Evolutionary conservation across 2,329 filamentous ascomycete genomes (phyloP).

Genomic region (Hortaea werneckii): DNA sequence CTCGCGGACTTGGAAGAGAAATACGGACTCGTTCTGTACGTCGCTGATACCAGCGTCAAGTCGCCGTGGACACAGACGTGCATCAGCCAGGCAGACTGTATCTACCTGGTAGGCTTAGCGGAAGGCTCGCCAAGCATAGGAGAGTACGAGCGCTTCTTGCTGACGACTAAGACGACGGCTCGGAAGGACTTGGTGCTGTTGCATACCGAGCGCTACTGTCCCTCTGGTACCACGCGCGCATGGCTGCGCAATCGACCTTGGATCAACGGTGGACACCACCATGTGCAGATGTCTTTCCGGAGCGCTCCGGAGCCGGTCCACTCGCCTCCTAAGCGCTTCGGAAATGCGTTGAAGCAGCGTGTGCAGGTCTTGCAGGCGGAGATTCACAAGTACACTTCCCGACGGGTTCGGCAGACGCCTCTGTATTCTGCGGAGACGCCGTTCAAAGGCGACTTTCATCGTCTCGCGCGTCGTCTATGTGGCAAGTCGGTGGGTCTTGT

Average conservation of each 20-base stretch:
- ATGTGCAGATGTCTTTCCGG: conserved; percentile 89
- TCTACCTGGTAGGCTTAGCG: conserved; percentile 81
- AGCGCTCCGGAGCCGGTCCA: conserved; percentile 67
- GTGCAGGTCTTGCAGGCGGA: conserved; percentile 94
- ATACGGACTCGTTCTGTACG: conserved; percentile 88
- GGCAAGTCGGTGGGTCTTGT: conserved; percentile 93
- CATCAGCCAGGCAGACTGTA: conserved; percentile 92
- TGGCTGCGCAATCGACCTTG: conserved; percentile 87
- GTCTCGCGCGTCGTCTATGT: conserved; percentile 77
- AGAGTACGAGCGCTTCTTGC: conserved; percentile 90
- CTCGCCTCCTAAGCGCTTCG: conserved; percentile 65
- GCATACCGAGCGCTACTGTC: conserved; percentile 79
- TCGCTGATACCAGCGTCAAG: conserved; percentile 94
- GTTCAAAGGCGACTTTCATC: conserved; percentile 94
- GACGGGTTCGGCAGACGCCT: conserved; percentile 77
- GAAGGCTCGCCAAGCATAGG: conserved; percentile 85
- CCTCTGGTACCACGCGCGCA: conserved; percentile 70
- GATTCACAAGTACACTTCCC: conserved; percentile 94
- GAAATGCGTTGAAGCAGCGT: conserved; percentile 77
- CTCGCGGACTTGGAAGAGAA: conserved; percentile 95
- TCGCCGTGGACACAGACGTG: conserved; percentile 98
- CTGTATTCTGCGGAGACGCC: conserved; percentile 86
- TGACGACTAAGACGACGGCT: conserved; percentile 95
- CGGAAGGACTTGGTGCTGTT: conserved; percentile 85
- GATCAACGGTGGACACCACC: conserved; percentile 97